Evolutionary conservation across 2,329 filamentous ascomycete genomes (phyloP).

Genomic region (Claviceps maximensis): DNA sequence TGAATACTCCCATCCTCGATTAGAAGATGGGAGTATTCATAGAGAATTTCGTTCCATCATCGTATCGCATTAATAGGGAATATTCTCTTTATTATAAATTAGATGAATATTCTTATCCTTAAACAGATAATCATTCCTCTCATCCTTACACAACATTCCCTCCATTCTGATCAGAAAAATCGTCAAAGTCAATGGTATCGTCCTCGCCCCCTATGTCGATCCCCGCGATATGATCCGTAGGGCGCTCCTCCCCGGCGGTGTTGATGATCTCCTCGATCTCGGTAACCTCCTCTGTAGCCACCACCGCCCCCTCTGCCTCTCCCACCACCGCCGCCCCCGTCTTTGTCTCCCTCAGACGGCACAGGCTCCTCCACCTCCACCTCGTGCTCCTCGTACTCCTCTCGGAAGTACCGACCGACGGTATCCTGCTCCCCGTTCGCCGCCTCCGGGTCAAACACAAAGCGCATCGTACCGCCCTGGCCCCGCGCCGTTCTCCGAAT

Average conservation of each 20-base stretch:
- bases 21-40: too few species aligned
- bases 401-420: conserved; percentile 55
- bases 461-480: conserved; percentile 67
- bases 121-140: too few species aligned
- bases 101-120: too few species aligned
- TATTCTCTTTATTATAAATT: too few species aligned
- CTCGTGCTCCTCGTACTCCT: conserved; percentile 65
- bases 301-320: conserved; percentile 3
- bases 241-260: conserved; percentile 16
- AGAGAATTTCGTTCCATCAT: too few species aligned
- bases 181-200: conserved; percentile 16
- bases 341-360: conserved; percentile 13
- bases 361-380: conserved; percentile 60
- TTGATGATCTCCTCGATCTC: conserved; percentile 18
- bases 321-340: conserved; percentile 3
- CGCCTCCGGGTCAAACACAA: conserved; percentile 71
- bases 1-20: too few species aligned
- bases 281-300: conserved; percentile 11
- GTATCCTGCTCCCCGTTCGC: conserved; percentile 58
- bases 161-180: too few species aligned
- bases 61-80: too few species aligned
- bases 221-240: conserved; percentile 22
- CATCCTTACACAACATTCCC: too few species aligned
- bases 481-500: conserved; percentile 23
- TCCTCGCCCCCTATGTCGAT: conserved; percentile 21